A percentile compares a stretch with the other conserved stretches of the same genome.
Conservation (phyloP, 2,329 filamentous ascomycete genomes). For the Trichoderma sp. region DNA sequence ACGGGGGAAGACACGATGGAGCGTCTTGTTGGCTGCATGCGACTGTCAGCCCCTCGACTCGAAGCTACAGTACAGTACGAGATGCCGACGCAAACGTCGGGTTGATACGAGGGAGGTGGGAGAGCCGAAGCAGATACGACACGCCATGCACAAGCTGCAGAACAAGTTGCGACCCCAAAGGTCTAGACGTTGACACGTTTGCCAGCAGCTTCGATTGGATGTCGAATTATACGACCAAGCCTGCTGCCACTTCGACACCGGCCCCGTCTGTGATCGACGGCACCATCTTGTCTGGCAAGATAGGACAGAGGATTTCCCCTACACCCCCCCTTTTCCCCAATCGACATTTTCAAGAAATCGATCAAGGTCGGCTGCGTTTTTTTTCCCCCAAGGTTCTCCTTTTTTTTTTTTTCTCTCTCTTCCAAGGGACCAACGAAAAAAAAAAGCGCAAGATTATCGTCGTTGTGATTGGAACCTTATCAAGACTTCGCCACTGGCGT, state of each 20-base stretch:
- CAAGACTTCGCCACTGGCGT: neutral
- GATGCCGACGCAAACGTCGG: neutral
- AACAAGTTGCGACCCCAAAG: neutral
- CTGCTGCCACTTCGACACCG: neutral
- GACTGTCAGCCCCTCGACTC: neutral
- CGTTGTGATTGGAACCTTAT: neutral
- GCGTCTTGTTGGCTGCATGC: neutral
- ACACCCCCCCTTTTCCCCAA: neutral
- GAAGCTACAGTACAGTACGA: neutral
- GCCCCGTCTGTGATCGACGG: slow-evolving; percentile 12
- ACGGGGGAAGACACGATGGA: neutral
- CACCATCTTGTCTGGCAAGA: neutral
- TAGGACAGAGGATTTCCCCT: neutral
- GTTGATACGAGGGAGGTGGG: neutral
- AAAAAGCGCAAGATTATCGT: neutral
- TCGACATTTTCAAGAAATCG: neutral
- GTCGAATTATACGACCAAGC: neutral
- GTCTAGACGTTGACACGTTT: too few species aligned
- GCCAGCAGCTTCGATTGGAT: neutral
- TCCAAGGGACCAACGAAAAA: neutral
- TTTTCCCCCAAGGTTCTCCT: neutral
- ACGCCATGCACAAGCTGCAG: neutral
- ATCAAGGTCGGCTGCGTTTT: slow-evolving; percentile 1
- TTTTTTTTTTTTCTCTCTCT: neutral
- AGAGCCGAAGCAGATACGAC: neutral